Conservation (phyloP, 345 rosid genomes). For the Citrus mangshanensis region DNA sequence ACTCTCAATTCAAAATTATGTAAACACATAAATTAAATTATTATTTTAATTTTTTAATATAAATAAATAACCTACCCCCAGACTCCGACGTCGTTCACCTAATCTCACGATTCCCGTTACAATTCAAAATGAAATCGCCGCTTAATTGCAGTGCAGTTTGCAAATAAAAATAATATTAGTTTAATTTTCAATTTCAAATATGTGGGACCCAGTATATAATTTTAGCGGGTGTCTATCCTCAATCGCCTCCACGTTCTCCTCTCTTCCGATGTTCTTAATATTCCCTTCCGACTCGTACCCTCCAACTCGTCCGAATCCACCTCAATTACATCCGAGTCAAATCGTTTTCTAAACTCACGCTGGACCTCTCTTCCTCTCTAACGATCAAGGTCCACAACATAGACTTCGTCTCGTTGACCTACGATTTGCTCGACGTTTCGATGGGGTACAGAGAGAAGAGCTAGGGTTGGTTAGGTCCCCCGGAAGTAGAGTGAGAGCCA, state of each 20-base stretch:
- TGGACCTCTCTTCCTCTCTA: slow-evolving; percentile 69
- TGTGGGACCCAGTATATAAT: too few species aligned
- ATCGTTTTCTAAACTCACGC: slow-evolving; percentile 40
- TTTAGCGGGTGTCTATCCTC: neutral
- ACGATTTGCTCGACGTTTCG: slow-evolving; percentile 54
- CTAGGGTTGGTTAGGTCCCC: slow-evolving; percentile 57
- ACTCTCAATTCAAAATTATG: accelerated
- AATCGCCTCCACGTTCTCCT: slow-evolving; percentile 29
- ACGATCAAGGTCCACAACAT: slow-evolving; percentile 56
- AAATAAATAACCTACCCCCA: too few species aligned
- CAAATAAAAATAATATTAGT: too few species aligned
- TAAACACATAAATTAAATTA: too few species aligned
- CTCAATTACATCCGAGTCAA: slow-evolving; percentile 57
- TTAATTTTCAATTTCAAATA: too few species aligned
- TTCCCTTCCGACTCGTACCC: slow-evolving; percentile 70
- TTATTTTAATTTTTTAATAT: too few species aligned
- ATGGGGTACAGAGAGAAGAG: slow-evolving; percentile 81
- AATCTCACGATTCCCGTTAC: accelerated
- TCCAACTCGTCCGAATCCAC: slow-evolving; percentile 47
- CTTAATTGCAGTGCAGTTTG: too few species aligned
- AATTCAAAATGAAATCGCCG: too few species aligned
- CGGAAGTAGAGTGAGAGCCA: slow-evolving; percentile 58
- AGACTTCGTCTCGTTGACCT: slow-evolving; percentile 64
- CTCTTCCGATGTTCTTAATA: slow-evolving; percentile 47
- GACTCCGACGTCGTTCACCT: too few species aligned